Base-by-base conservation (phyloP, 345 rosid species). In the Firmiana major region DNA sequence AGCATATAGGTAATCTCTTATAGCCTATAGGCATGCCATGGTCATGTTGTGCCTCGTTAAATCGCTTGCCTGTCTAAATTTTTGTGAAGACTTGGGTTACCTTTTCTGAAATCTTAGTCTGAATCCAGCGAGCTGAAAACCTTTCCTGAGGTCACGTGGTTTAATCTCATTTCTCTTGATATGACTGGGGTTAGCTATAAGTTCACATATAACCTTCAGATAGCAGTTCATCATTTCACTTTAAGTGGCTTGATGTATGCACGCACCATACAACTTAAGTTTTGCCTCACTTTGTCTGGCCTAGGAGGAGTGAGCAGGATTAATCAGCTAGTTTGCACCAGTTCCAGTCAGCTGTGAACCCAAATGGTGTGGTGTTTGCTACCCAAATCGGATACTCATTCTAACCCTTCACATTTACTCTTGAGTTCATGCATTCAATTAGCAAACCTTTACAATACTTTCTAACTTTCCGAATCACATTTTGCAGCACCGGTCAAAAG, bases 401-500 rank as follows among this genome's bases (percentile, higher is more conserved):
- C 22, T 19, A 15, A 9, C 34, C n/a, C 38, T 31, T 31, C 51
- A 28, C 64, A 28, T 55, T 54, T 36, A 13, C 51, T 15, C 4
- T 17, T 15, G n/a, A 40, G 42, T 31, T 75, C 64, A 13, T 71
- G 26, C 28, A 22, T 15, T 19, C 8, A 53, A 7, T 73, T 48
- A 63, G 42, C 58, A 7, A 19, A 6, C 4, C 9, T 69, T 75
- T 69, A 43, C 31, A 10, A 58, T 66, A 24, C 24, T 22, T 22
- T 60, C 55, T 60, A 40, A 66, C 34, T 69, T 78, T 60, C 63
- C 53, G 51, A 46, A 49, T 62, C 42, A 5, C 24, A 74, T 59
- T 71, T 3, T 83, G 90, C 92, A 91, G 92, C 89, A 91, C 94
- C 6, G 92, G 89, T 57, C 92, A 87, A 73, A 89, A 83, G 80